Evolutionary conservation across 768 basidiomycete genomes (phyloP).

Genomic region (Boletus tomentosulus): DNA sequence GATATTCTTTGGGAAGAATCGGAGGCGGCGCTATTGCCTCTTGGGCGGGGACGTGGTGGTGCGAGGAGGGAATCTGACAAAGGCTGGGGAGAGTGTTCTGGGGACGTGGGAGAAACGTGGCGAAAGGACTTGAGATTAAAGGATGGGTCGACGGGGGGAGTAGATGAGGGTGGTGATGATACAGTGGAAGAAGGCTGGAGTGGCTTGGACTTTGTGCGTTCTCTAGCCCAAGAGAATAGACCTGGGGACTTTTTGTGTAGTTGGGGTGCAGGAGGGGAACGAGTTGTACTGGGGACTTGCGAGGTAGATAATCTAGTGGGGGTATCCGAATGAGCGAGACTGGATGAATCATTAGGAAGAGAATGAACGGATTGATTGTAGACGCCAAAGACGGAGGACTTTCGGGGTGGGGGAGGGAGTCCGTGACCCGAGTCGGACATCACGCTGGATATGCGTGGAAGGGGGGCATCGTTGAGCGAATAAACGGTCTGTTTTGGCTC

Average conservation of each 20-base stretch:
- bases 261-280: conserved; percentile 4
- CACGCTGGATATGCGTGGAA: conserved; percentile 32
- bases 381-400: conserved; percentile 59
- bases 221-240: conserved; percentile 33
- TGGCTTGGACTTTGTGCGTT: conserved; percentile 35
- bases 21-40: conserved; percentile 55
- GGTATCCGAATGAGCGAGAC: conserved; percentile 15
- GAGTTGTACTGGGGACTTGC: conserved; percentile 9
- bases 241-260: conserved; percentile 34
- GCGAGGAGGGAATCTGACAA: conserved; percentile 27
- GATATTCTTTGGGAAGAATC: conserved; percentile 73
- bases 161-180: conserved; percentile 21
- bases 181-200: conserved; percentile 24
- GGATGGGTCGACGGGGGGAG: conserved; percentile 9
- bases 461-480: conserved; percentile 19
- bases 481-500: conserved; percentile 10
- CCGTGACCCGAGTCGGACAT: conserved; percentile 44
- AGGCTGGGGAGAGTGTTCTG: conserved; percentile 14
- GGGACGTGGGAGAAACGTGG: conserved; percentile 45
- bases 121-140: conserved; percentile 77
- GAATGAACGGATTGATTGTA: conserved; percentile 61
- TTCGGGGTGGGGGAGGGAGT: conserved; percentile 55
- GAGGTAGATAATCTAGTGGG: conserved; percentile 12
- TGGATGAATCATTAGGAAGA: conserved; percentile 43
- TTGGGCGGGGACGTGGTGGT: conserved; percentile 43